These are phyloP conservation scores for Niveomyces coronatus DNA, from an alignment of 2,329 filamentous ascomycete genomes.

Conservation along the genomic window DNA sequence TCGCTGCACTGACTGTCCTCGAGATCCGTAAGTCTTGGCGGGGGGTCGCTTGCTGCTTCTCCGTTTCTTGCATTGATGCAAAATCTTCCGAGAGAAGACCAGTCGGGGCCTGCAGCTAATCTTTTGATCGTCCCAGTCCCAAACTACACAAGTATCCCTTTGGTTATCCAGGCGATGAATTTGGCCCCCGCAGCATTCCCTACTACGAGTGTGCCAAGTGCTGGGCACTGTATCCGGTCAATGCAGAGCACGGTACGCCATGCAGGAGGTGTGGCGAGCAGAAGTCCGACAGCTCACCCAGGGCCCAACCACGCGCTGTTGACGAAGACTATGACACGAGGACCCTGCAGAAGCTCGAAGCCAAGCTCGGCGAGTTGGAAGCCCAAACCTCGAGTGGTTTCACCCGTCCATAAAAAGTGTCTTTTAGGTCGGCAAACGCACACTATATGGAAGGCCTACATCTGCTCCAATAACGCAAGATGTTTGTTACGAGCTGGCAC, in stretches of 20 bases:
- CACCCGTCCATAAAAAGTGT: background rate
- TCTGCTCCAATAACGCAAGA: too few species aligned
- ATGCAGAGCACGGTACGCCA: constrained; percentile 38
- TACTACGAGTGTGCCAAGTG: constrained; percentile 55
- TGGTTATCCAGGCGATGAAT: constrained; percentile 58
- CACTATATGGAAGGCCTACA: too few species aligned
- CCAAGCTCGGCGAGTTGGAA: constrained; percentile 38
- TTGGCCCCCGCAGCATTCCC: constrained; percentile 39
- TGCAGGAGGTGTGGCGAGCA: constrained; percentile 52
- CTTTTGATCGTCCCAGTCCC: constrained; percentile 34
- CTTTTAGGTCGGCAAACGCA: too few species aligned
- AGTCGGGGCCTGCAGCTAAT: too few species aligned
- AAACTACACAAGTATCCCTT: constrained; percentile 60
- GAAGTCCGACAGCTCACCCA: constrained; percentile 49
- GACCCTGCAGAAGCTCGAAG: constrained; percentile 46
- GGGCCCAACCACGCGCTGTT: constrained; percentile 48
- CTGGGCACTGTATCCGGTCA: constrained; percentile 42
- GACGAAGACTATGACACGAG: constrained; percentile 53
- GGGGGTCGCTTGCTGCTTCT: background rate
- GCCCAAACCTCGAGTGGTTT: constrained; percentile 14
- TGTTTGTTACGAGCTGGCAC: too few species aligned
- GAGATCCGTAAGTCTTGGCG: constrained; percentile 56
- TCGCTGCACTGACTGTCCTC: constrained; percentile 70
- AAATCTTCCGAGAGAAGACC: too few species aligned
- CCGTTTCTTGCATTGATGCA: background rate